Base-by-base conservation (phyloP, 305 asterid genomes). In the Ajuga reptans region DNA sequence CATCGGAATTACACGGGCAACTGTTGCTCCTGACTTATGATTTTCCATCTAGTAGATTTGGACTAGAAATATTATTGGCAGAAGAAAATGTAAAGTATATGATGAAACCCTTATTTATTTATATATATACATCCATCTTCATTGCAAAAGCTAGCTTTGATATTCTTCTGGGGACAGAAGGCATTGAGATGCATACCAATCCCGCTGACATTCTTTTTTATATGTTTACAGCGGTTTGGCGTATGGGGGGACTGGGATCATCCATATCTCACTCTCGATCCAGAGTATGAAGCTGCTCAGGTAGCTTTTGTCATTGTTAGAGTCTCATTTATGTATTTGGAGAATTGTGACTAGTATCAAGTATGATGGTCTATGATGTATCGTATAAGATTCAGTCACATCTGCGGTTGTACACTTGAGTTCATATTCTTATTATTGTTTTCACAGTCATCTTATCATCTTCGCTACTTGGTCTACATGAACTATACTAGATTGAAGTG, bases 221-320 rank as follows among this genome's bases (percentile, higher is more conserved):
- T 4, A 5, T 76, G 71, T 55, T 53, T 75, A 49, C 88, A 93
- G 97, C 80, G 96, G 24, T 93, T 75, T 80, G 99, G 99, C 68
- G 81, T 93, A 63, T 90, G 97, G 97, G 99, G 84, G 12, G 95
- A 93, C 71, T 93, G 99, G 97, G 96, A 93, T 74, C 87, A 87
- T 75, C 96, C 95, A 45, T 90, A 93, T 78, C 95, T 87, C 76
- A 93, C 97, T 78, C 99, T 93, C 64, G 95, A 93, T 85, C 99
- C 97, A 45, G 99, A 90, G 76, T 93, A 93, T 78, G 99, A 93
- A 84, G 94, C 97, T 80, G 96, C 99, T 75, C 99, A 93, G 96
- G 99, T 93, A 77, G 56, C 58, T 64, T 60, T 17, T 68, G 64
- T 53, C 60, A 43, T 57, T 74, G 1, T 21, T 21, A 21, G 2